Conservation (phyloP, 257 asterid genomes). For the Solanum arcanum region DNA sequence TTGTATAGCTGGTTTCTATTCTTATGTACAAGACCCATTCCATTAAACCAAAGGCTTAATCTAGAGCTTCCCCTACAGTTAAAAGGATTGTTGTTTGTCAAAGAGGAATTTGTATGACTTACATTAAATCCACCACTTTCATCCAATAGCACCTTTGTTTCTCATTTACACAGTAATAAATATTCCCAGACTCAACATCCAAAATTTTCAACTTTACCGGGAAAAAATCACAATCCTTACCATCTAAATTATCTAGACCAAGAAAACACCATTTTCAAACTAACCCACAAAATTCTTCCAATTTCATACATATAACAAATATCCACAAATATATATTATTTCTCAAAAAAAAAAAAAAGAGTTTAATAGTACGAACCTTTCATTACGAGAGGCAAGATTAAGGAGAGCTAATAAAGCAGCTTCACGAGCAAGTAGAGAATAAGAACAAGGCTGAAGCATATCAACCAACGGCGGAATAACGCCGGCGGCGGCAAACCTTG, state of each 20-base stretch:
- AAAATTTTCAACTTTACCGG: background rate
- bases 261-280: background rate
- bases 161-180: background rate
- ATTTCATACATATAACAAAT: background rate
- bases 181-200: background rate
- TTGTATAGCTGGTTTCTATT: background rate
- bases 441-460: constrained; percentile 42
- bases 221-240: background rate
- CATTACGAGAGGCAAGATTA: constrained; percentile 85
- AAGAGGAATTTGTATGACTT: background rate
- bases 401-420: constrained; percentile 82
- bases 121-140: background rate
- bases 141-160: background rate
- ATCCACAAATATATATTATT: background rate
- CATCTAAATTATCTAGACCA: background rate
- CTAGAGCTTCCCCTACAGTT: background rate
- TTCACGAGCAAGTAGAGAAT: constrained; percentile 60
- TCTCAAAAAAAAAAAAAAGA: background rate
- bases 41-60: background rate
- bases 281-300: background rate
- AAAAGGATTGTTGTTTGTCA: background rate
- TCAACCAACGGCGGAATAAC: constrained; percentile 75
- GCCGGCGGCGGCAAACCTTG: constrained; percentile 71
- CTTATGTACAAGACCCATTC: background rate
- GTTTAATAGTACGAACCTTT: constrained; percentile 23